Conservation (phyloP, 768 basidiomycete species). For the Pleurotus djamor region DNA sequence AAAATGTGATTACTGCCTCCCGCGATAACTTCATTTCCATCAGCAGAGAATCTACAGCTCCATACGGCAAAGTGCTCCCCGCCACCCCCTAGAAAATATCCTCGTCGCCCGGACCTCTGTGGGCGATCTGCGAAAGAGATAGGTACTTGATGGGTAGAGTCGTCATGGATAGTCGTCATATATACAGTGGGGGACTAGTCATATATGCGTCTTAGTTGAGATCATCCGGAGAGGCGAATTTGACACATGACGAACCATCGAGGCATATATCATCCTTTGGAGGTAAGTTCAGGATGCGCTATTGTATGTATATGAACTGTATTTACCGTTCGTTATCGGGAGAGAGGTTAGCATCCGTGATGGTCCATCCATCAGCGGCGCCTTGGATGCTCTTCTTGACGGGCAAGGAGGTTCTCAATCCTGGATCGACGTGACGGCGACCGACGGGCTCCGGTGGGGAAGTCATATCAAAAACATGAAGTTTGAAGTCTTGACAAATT, state of each 20-base stretch:
- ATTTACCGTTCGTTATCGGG: slow-evolving; percentile 81
- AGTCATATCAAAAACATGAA: slow-evolving; percentile 85
- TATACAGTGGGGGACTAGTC: slow-evolving; percentile 66
- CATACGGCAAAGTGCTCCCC: slow-evolving; percentile 73
- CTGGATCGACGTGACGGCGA: slow-evolving; percentile 15
- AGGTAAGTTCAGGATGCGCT: background rate
- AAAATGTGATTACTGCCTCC: slow-evolving; percentile 85
- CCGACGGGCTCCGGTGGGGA: slow-evolving; percentile 33
- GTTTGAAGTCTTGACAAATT: slow-evolving; percentile 65
- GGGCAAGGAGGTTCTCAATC: slow-evolving; percentile 42
- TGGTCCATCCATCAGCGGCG: slow-evolving; percentile 82
- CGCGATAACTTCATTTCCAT: slow-evolving; percentile 93
- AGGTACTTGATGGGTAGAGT: slow-evolving; percentile 57
- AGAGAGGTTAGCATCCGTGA: slow-evolving; percentile 92
- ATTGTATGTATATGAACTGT: background rate
- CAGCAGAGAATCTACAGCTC: slow-evolving; percentile 95
- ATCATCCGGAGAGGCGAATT: background rate
- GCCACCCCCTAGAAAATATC: slow-evolving; percentile 29
- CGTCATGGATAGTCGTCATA: slow-evolving; percentile 71
- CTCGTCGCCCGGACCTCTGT: slow-evolving; percentile 21
- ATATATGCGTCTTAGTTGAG: background rate
- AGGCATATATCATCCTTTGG: slow-evolving; percentile 86
- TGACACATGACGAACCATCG: slow-evolving; percentile 55
- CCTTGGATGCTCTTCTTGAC: slow-evolving; percentile 70
- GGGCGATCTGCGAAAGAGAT: slow-evolving; percentile 55